Evolutionary conservation across 1,284 basidiomycete genomes (phyloP), one percentile per base, ranked within the genome.

Genomic region (Earliella scabrosa): DNA sequence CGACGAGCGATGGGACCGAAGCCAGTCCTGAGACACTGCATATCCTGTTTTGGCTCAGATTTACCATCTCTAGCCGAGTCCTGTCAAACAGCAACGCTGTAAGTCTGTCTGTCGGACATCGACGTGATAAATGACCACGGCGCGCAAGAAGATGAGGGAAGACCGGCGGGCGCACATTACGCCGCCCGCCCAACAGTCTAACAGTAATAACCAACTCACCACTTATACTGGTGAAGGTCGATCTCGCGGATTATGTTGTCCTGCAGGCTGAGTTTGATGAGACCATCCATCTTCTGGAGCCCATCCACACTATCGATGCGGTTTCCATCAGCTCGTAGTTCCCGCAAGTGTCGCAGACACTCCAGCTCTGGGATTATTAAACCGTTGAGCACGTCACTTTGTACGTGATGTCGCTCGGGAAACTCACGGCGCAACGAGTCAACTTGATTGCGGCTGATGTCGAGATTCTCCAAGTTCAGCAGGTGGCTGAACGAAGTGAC

Each of bases 401-500:
- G 35, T 20, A 34, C 48, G 38, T 26, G 13, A 36, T 38, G 27
- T 20, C 32, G n/a, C 40, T 29, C 35, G 23, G 50, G 27, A 40
- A 49, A 86, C 93, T 74, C 72, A 95, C 94, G 93, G 44, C 81
- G 82, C 44, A 97, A 78, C 14, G 90, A 93, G 61, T 96, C 93
- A 51, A 99, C 82, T 59, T 93, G 84, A 71, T 99, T 99, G 65
- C 85, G 75, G 71, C 94, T 96, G 62, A 99, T 87, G 75, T 99
- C 95, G 63, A 99, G 82, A 66, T 83, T 86, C 74, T 96, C 93
- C 39, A 99, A 81, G 71, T 93, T 92, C 35, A 81, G 76, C 63
- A 99, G 77, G 71, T 98, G 95, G 68, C 83, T 83, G 71, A 96
- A 97, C 21, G 95, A 95, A 24, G 94, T 95, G 62, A 97, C 77